A percentile compares a stretch with the other conserved stretches of the same genome.
Conservation (phyloP, 345 rosid genomes). For the Noccaea bulbosa region DNA sequence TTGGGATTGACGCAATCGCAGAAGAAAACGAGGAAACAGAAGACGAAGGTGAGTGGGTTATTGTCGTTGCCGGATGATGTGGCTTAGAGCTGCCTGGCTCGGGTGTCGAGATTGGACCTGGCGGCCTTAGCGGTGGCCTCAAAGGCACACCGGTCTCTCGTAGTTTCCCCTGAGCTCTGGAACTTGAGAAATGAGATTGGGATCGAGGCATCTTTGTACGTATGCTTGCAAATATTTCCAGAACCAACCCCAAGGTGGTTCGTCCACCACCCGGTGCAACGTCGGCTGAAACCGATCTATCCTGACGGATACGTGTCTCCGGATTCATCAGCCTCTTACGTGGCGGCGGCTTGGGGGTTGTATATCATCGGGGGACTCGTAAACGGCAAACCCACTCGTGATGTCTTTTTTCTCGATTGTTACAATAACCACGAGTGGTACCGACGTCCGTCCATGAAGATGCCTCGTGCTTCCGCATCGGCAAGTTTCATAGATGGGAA, state of each 20-base stretch:
- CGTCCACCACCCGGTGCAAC: neutral
- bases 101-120: slow-evolving; percentile 55
- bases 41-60: neutral
- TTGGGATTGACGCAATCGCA: no score
- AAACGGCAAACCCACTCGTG: neutral
- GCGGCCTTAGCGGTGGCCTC: slow-evolving; percentile 65
- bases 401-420: neutral
- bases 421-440: neutral
- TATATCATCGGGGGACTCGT: neutral
- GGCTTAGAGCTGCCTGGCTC: slow-evolving; percentile 57
- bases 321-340: neutral
- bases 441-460: neutral
- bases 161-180: slow-evolving; percentile 49
- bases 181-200: neutral
- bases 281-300: neutral
- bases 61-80: slow-evolving; percentile 60
- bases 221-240: neutral
- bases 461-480: neutral
- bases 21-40: no score
- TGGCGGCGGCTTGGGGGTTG: neutral
- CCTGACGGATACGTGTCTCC: neutral
- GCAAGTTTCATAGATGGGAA: neutral
- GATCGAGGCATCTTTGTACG: slow-evolving; percentile 6
- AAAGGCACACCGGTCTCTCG: slow-evolving; percentile 38
- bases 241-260: neutral